phyloP scores from a whole-genome alignment of 2,329 filamentous ascomycete genomes.

The Hypoxylon sp. region DNA sequence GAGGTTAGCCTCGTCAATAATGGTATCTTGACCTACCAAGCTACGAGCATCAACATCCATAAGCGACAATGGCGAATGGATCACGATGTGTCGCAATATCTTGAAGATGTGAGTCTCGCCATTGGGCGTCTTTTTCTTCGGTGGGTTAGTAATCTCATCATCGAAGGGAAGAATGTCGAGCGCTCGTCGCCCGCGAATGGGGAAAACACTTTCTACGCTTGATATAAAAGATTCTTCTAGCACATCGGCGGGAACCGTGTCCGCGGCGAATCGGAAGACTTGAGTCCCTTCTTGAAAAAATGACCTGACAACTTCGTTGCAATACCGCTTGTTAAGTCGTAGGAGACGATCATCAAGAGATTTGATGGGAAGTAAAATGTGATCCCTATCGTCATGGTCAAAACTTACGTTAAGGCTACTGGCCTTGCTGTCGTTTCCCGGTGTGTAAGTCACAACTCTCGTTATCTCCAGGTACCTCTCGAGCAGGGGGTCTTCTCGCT shows the following conservation, averaged over 20 bases:
- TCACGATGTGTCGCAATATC: constrained; percentile 44
- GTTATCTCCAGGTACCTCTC: constrained; percentile 21
- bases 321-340: constrained; percentile 30
- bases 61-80: constrained; percentile 47
- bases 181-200: constrained; percentile 36
- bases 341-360: constrained; percentile 30
- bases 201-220: constrained; percentile 13
- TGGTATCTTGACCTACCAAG: constrained; percentile 1
- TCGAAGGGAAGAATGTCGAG: constrained; percentile 49
- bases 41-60: constrained; percentile 29
- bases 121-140: constrained; percentile 20
- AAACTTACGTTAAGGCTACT: constrained; percentile 37
- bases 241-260: neutral
- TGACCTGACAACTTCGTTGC: constrained; percentile 30
- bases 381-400: constrained; percentile 36
- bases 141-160: constrained; percentile 34
- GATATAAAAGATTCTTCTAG: constrained; percentile 4
- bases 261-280: constrained; percentile 41
- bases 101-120: constrained; percentile 29
- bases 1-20: constrained; percentile 7
- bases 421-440: constrained; percentile 12
- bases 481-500: constrained; percentile 11
- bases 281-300: constrained; percentile 45
- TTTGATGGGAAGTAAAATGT: constrained; percentile 45
- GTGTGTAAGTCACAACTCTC: constrained; percentile 46